Percentiles rank a stretch among this genome's conserved stretches.
Conservation (phyloP, 1,284 basidiomycete species). For the Papiliotrema fonsecae region DNA sequence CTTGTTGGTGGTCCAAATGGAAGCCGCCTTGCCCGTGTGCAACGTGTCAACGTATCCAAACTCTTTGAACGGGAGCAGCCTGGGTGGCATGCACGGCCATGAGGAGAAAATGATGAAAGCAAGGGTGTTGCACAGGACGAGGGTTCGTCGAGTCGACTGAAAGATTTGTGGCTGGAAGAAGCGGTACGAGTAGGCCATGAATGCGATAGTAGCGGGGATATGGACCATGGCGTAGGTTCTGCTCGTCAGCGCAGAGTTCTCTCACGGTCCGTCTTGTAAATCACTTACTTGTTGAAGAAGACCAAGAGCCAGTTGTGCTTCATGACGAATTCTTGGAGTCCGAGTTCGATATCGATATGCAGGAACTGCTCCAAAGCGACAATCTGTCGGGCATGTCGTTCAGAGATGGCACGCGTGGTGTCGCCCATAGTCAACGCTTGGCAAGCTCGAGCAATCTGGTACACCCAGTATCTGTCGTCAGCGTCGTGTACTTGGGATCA, state of each 20-base stretch:
- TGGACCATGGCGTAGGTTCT: slow-evolving; percentile 47
- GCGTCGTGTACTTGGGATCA: no score
- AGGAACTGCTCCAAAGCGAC: slow-evolving; percentile 31
- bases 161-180: slow-evolving; percentile 34
- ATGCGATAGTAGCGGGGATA: slow-evolving; percentile 45
- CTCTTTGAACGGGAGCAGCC: slow-evolving; percentile 34
- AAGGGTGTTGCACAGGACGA: slow-evolving; percentile 43
- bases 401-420: slow-evolving; percentile 32
- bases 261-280: not conserved
- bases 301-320: slow-evolving; percentile 21
- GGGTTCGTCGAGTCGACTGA: slow-evolving; percentile 39
- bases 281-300: slow-evolving; percentile 38
- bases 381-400: slow-evolving; percentile 36
- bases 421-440: slow-evolving; percentile 43
- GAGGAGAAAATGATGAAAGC: slow-evolving; percentile 45
- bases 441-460: slow-evolving; percentile 41
- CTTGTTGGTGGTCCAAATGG: slow-evolving; percentile 35
- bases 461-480: slow-evolving; percentile 33
- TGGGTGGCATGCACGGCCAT: slow-evolving; percentile 47
- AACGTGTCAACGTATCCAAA: slow-evolving; percentile 38
- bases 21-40: slow-evolving; percentile 35
- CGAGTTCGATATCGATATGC: slow-evolving; percentile 37
- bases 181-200: slow-evolving; percentile 40
- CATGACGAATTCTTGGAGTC: slow-evolving; percentile 37
- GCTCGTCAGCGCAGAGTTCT: not conserved